Evolutionary conservation across 306 rosid genomes (phyloP).

Genomic region (Fragaria vesca): DNA sequence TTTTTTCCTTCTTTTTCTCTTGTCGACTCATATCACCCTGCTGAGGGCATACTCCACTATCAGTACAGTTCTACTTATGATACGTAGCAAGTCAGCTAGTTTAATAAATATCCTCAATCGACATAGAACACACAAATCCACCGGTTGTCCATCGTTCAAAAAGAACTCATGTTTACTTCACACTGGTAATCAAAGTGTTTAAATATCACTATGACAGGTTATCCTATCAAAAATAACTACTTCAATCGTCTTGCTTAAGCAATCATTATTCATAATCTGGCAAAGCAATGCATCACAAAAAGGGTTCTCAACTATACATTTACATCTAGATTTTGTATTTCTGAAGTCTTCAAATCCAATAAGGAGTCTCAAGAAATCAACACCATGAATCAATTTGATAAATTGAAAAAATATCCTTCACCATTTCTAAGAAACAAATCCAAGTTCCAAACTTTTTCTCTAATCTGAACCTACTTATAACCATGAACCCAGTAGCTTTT

Average conservation of each 20-base stretch:
- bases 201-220: background rate
- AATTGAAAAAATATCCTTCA: background rate
- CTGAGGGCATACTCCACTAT: slow-evolving; percentile 24
- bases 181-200: background rate
- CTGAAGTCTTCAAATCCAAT: background rate
- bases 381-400: background rate
- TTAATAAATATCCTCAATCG: slow-evolving; percentile 7
- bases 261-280: background rate
- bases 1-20: slow-evolving; percentile 33
- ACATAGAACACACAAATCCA: slow-evolving; percentile 10
- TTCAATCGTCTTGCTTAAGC: background rate
- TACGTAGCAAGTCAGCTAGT: background rate
- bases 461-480: too few relatives aligned
- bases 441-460: background rate
- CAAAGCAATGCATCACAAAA: background rate
- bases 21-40: slow-evolving; percentile 29
- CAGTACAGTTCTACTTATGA: slow-evolving; percentile 13
- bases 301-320: background rate
- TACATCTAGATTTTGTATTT: background rate
- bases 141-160: background rate
- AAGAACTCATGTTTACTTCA: background rate
- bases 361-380: background rate
- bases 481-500: too few relatives aligned
- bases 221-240: background rate
- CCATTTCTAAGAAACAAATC: background rate